phyloP scores from a whole-genome alignment of 805 yeast genomes.

The Naumovozyma dairenensis region DNA sequence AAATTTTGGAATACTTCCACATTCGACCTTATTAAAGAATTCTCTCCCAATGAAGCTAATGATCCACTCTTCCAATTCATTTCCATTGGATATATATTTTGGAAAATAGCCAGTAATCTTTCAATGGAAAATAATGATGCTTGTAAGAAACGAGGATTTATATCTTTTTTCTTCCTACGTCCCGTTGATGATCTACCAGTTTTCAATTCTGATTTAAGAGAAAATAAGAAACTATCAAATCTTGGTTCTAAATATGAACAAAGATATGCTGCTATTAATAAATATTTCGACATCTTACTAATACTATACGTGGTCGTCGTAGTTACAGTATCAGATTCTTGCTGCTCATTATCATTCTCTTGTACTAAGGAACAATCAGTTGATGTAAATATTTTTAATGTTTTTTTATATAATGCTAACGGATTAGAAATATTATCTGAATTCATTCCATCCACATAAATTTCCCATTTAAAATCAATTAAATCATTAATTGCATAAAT shows the following conservation, averaged over 20 bases:
- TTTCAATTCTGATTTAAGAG: conserved; percentile 39
- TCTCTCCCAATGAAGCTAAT: conserved; percentile 12
- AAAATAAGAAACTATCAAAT: conserved; percentile 60
- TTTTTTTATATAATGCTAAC: conserved; percentile 24
- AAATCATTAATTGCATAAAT: conserved; percentile 20
- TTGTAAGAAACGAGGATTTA: conserved; percentile 54
- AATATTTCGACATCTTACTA: conserved; percentile 52
- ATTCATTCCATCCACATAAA: conserved; percentile 14
- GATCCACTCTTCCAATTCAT: conserved; percentile 18
- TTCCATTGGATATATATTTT: conserved; percentile 49
- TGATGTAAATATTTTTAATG: conserved; percentile 21
- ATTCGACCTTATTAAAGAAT: conserved; percentile 29
- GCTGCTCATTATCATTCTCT: conserved; percentile 8
- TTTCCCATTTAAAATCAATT: conserved; percentile 25
- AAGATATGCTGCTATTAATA: conserved; percentile 72
- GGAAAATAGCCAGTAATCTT: conserved; percentile 67
- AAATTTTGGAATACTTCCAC: conserved; percentile 46
- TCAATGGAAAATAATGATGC: conserved; percentile 72
- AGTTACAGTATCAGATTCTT: conserved; percentile 7
- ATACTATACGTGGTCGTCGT: conserved; percentile 33
- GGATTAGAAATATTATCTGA: conserved; percentile 17
- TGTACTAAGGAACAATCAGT: conserved; percentile 28
- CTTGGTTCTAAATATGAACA: conserved; percentile 70
- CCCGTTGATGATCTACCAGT: conserved; percentile 35
- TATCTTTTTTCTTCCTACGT: conserved; percentile 36